phyloP scores from a whole-genome alignment of 2,329 filamentous ascomycete species.

The Thyridium curvatum region DNA sequence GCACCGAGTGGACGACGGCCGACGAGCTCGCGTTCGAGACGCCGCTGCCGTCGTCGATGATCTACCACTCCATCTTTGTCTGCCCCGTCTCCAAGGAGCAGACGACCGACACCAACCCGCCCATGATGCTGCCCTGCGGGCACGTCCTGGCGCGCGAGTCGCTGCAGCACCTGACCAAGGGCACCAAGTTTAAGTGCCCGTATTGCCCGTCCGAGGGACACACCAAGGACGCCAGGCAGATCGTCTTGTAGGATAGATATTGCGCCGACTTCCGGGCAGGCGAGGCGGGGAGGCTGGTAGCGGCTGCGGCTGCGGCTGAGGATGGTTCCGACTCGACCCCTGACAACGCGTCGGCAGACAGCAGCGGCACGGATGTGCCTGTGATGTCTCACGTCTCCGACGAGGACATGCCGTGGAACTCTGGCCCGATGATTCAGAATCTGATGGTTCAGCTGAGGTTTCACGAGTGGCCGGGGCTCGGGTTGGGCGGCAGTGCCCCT shows the following conservation, averaged over 20 bases:
- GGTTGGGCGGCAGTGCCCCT: no score
- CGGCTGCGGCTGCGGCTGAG: no score
- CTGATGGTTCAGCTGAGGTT: no score
- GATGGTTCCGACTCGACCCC: no score
- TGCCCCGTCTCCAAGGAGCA: constrained; percentile 97
- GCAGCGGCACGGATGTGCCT: no score
- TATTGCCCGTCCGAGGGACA: constrained; percentile 87
- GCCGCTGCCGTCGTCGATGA: constrained; percentile 51
- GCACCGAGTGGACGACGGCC: constrained; percentile 90
- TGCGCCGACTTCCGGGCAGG: neutral
- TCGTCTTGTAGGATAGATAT: constrained; percentile 47
- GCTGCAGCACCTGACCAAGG: constrained; percentile 72
- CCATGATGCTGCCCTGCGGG: constrained; percentile 94
- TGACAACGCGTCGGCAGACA: no score
- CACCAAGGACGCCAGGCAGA: constrained; percentile 67
- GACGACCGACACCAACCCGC: constrained; percentile 84
- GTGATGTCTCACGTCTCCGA: no score
- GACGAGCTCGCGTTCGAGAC: constrained; percentile 82
- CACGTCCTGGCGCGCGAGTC: constrained; percentile 89
- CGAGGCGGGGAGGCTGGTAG: no score
- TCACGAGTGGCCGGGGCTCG: no score
- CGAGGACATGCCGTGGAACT: no score
- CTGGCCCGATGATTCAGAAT: no score
- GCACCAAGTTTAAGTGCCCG: constrained; percentile 82
- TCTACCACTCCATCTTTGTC: constrained; percentile 95